Percentiles rank a stretch among this genome's conserved stretches.
phyloP scores from a whole-genome alignment of 176 grass and related monocot species.

The Hyparrhenia diplandra region DNA sequence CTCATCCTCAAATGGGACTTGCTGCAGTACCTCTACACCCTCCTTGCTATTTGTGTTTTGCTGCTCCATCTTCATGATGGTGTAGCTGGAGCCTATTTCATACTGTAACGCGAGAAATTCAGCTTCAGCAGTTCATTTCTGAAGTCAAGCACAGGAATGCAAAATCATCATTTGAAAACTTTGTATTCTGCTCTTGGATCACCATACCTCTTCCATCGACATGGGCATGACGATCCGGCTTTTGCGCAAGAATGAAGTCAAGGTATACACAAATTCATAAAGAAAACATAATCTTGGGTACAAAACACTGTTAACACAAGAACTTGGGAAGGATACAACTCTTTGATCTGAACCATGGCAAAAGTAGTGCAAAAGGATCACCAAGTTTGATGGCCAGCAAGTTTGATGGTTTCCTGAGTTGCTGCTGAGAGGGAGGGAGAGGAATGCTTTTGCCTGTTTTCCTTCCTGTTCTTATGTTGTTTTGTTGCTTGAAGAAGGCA shows the following conservation, averaged over 20 bases:
- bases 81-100: constrained; percentile 75
- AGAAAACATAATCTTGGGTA: too few relatives aligned
- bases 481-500: constrained; percentile 26
- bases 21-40: constrained; percentile 71
- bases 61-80: constrained; percentile 90
- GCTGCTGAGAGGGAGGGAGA: neutral
- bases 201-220: constrained; percentile 82
- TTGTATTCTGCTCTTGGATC: neutral
- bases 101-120: constrained; percentile 41
- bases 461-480: neutral
- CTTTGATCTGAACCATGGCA: constrained; percentile 93
- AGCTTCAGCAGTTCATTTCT: neutral
- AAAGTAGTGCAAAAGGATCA: neutral
- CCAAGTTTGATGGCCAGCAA: neutral
- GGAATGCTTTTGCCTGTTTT: neutral
- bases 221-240: constrained; percentile 90
- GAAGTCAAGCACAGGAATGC: neutral
- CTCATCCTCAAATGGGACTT: constrained; percentile 74
- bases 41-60: constrained; percentile 85
- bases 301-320: too few relatives aligned
- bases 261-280: constrained; percentile 27
- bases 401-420: neutral
- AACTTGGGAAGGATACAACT: constrained; percentile 72
- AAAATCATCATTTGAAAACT: neutral
- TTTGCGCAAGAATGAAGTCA: constrained; percentile 40